Conservation (phyloP, 768 basidiomycete species). For the Xerocomellus intermedius region DNA sequence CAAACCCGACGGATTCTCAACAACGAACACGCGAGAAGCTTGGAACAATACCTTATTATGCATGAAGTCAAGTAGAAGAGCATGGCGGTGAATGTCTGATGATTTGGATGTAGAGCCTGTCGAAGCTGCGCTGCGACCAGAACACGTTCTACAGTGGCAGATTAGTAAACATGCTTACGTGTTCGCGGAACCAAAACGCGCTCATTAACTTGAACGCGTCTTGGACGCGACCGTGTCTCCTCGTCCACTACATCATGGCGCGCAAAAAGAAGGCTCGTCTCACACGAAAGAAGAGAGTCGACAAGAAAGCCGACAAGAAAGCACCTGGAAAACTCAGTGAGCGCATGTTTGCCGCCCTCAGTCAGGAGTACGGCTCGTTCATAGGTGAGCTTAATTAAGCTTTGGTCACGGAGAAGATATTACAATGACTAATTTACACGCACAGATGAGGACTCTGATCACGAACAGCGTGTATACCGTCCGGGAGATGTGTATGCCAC, state of each 20-base stretch:
- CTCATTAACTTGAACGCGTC: constrained; percentile 31
- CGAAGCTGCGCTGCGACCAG: neutral
- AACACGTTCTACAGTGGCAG: constrained; percentile 10
- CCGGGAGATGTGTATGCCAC: constrained; percentile 35
- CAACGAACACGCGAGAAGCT: constrained; percentile 4
- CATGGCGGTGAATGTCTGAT: constrained; percentile 27
- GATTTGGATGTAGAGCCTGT: constrained; percentile 2
- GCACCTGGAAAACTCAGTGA: constrained; percentile 5
- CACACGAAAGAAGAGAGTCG: constrained; percentile 15
- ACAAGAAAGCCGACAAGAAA: neutral
- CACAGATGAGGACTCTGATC: constrained; percentile 16
- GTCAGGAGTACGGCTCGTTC: constrained; percentile 10
- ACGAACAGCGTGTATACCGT: constrained; percentile 25
- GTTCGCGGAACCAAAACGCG: constrained; percentile 13
- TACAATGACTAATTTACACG: neutral
- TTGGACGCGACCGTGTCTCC: constrained; percentile 17
- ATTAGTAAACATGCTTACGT: constrained; percentile 26
- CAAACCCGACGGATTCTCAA: neutral
- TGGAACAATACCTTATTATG: constrained; percentile 36
- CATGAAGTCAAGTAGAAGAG: constrained; percentile 43
- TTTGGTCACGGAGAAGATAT: neutral
- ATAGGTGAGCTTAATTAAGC: constrained; percentile 9
- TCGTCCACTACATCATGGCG: constrained; percentile 21
- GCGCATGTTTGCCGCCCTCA: constrained; percentile 14
- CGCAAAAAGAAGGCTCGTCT: constrained; percentile 20